A percentile compares a stretch with the other conserved stretches of the same genome.
Conservation (phyloP, 192 early-diverging fungal species). For the Mortierella alpina region DNA sequence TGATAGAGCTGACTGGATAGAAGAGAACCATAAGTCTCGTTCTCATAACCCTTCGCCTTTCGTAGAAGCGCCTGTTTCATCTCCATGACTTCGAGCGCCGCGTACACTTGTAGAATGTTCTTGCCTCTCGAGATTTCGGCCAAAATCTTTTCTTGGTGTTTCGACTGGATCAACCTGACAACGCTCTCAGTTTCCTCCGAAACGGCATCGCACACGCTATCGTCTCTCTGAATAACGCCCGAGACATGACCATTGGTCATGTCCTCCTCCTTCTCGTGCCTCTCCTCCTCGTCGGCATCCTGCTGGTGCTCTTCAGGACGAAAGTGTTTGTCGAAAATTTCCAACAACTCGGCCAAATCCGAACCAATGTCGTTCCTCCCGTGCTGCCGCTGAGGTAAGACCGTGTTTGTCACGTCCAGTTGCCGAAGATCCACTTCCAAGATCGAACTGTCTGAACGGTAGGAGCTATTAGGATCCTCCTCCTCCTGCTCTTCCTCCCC, state of each 20-base stretch:
- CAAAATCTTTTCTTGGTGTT: conserved; percentile 22
- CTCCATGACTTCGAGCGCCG: conserved; percentile 18
- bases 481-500: not conserved
- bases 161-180: not conserved
- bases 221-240: not conserved
- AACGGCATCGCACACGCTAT: not conserved
- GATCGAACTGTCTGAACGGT: not conserved
- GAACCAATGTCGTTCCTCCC: not conserved
- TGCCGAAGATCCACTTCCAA: not conserved
- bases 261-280: not conserved
- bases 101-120: conserved; percentile 13
- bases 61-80: not conserved
- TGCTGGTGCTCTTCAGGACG: not conserved
- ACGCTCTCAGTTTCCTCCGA: not conserved
- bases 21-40: conserved; percentile 6
- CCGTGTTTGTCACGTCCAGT: not conserved
- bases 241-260: not conserved
- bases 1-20: conserved; percentile 21
- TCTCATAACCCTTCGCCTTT: not conserved
- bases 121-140: conserved; percentile 9
- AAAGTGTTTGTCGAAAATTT: not conserved
- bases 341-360: not conserved
- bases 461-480: not conserved
- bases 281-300: too few species aligned
- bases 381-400: not conserved